Base-by-base conservation (phyloP, 2,329 filamentous ascomycete species). In the Geosmithia flava region DNA sequence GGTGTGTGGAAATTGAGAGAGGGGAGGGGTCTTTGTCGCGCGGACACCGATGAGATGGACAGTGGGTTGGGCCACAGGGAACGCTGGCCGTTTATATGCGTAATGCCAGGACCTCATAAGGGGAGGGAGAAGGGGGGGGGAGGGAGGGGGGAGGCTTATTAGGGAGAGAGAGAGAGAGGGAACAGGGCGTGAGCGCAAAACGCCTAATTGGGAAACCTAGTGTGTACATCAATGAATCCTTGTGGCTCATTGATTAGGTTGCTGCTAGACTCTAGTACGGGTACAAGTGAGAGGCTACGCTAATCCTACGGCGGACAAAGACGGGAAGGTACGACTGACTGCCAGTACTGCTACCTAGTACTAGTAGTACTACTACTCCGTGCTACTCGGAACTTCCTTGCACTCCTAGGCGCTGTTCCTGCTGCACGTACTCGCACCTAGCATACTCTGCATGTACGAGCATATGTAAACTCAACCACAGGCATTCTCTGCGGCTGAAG, bases 81-180 rank as follows among this genome's bases (percentile, higher is more conserved):
- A 66, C 62, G 58, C 55, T 60, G 59, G 58, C 56, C 66, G 68
- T 72, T 72, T 72, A 72, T 72, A 71, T 72, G 68, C 66, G 62
- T 60, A 61, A 62, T 42, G 42, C 42, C 17, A 29, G 46, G 13
- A 7, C 10, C 15, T 27, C 39, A 13, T 47, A 37, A 42, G 37
- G 20, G 40, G 46, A 37, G 37, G 8, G 23, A 4, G 23, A 27
- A 8, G 23, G 23, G 8, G 23, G 23, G 8, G 8, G 4, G 4
- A 27, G 8, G 4, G 23, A 27, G 4, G 23, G 20, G 30, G n/a
- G n/a, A n/a, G n/a, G n/a, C n/a, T n/a, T n/a, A n/a, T n/a, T n/a
- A n/a, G 8, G 23, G 23, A 27, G 8, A 4, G 4, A 27, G 8
- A 5, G 23, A 27, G 4, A 8, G 20, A 17, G n/a, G 44, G 17